Evolutionary conservation across 345 rosid genomes (phyloP).

Genomic region (Aurinia saxatilis): DNA sequence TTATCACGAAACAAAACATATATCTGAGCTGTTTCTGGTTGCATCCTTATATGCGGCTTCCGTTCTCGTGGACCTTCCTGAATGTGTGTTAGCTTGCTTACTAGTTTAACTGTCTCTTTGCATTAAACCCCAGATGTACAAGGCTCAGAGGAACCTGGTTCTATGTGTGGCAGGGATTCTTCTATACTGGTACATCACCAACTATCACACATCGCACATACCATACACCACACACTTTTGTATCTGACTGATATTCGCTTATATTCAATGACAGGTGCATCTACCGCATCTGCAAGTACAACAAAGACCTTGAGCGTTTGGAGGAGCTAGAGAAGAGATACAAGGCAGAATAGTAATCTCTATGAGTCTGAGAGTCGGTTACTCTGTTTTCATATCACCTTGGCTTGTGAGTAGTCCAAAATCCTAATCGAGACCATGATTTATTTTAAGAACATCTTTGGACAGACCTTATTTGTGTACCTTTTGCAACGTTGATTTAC

Average conservation of each 20-base stretch:
- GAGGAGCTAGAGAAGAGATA: conserved; percentile 74
- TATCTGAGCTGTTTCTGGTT: not conserved
- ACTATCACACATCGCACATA: not conserved
- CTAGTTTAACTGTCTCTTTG: conserved; percentile 6
- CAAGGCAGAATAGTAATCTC: conserved; percentile 47
- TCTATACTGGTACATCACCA: conserved; percentile 66
- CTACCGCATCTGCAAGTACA: conserved; percentile 65
- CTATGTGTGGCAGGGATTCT: conserved; percentile 71
- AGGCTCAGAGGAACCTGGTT: conserved; percentile 81
- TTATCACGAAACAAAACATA: not conserved
- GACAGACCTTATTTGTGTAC: conserved; percentile 8
- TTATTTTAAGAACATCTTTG: not conserved
- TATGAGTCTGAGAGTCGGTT: not conserved
- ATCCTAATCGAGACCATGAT: conserved; percentile 4
- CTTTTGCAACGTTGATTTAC: conserved; percentile 3
- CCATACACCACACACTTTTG: not conserved
- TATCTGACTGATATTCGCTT: not conserved
- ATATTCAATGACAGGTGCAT: conserved; percentile 52
- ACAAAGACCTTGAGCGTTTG: conserved; percentile 64
- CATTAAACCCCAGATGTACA: conserved; percentile 49
- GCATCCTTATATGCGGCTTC: not conserved
- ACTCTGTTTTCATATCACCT: not conserved
- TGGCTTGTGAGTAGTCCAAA: conserved; percentile 20
- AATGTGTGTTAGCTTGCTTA: not conserved
- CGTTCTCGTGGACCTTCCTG: not conserved